These are phyloP conservation scores for Fusarium concolor DNA, from an alignment of 2,329 filamentous ascomycete species.

Conservation along the genomic window DNA sequence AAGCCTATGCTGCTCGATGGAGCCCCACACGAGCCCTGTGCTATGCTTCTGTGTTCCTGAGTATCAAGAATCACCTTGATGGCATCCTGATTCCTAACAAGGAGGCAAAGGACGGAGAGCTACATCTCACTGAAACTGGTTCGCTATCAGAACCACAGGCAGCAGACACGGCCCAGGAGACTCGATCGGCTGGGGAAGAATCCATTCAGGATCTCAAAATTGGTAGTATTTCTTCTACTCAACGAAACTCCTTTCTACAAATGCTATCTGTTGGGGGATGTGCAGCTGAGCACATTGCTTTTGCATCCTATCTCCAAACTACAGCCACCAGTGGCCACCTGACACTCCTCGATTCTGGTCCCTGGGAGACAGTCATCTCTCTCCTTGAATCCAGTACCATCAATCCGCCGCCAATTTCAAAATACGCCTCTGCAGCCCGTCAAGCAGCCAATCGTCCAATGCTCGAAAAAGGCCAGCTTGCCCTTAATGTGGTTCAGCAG, in stretches of 20 bases:
- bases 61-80: slow-evolving; percentile 52
- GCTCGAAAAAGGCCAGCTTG: slow-evolving; percentile 54
- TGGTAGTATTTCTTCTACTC: slow-evolving; percentile 3
- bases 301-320: slow-evolving; percentile 58
- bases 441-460: slow-evolving; percentile 60
- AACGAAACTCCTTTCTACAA: slow-evolving; percentile 44
- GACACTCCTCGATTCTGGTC: slow-evolving; percentile 82
- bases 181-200: slow-evolving; percentile 2
- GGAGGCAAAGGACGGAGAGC: background rate
- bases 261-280: slow-evolving; percentile 67
- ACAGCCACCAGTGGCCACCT: slow-evolving; percentile 55
- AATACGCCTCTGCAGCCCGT: slow-evolving; percentile 63
- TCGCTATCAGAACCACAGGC: background rate
- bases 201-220: slow-evolving; percentile 3
- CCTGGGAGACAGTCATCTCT: slow-evolving; percentile 75
- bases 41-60: slow-evolving; percentile 72
- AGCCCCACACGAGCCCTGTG: slow-evolving; percentile 86
- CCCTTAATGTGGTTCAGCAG: slow-evolving; percentile 57
- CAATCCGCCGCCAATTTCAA: slow-evolving; percentile 61
- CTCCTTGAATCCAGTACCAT: slow-evolving; percentile 69
- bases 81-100: slow-evolving; percentile 34
- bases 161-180: background rate
- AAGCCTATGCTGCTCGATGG: slow-evolving; percentile 90
- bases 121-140: slow-evolving; percentile 9
- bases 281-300: slow-evolving; percentile 70